Percentiles rank a stretch among this genome's conserved stretches.
phyloP scores from a whole-genome alignment of 495 filamentous ascomycete species.

The Lasiosphaeria hispida region DNA sequence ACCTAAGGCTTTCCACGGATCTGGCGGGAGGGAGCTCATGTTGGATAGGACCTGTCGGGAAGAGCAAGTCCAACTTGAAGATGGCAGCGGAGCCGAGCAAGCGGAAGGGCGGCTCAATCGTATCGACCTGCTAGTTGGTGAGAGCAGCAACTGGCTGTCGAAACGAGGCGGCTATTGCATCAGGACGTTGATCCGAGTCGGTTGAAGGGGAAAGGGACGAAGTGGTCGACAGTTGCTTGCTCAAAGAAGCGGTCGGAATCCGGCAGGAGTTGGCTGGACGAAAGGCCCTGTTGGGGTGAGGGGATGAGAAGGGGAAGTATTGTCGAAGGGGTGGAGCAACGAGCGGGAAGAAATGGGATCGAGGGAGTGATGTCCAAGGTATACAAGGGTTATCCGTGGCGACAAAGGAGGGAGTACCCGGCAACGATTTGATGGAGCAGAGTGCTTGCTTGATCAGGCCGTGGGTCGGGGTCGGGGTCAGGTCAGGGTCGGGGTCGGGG shows the following conservation, averaged over 20 bases:
- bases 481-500: background rate
- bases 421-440: constrained; percentile 6
- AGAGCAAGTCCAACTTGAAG: background rate
- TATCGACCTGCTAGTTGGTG: constrained; percentile 18
- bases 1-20: constrained; percentile 82
- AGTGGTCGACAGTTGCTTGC: constrained; percentile 28
- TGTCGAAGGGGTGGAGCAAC: constrained; percentile 5
- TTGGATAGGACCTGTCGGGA: constrained; percentile 21
- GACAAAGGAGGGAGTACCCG: constrained; percentile 5
- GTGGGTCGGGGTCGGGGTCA: background rate
- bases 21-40: constrained; percentile 69
- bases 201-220: constrained; percentile 16
- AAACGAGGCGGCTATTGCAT: constrained; percentile 40
- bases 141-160: constrained; percentile 28
- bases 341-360: background rate
- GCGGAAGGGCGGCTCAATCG: background rate
- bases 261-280: constrained; percentile 6
- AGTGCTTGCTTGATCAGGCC: background rate
- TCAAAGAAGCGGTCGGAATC: constrained; percentile 6
- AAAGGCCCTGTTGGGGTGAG: background rate
- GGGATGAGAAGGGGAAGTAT: background rate
- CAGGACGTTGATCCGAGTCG: constrained; percentile 17
- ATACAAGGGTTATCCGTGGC: constrained; percentile 13
- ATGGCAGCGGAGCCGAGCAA: constrained; percentile 16
- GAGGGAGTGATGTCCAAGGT: background rate